Conservation (phyloP, 2,329 filamentous ascomycete genomes). For the Trichoderma hamatum region DNA sequence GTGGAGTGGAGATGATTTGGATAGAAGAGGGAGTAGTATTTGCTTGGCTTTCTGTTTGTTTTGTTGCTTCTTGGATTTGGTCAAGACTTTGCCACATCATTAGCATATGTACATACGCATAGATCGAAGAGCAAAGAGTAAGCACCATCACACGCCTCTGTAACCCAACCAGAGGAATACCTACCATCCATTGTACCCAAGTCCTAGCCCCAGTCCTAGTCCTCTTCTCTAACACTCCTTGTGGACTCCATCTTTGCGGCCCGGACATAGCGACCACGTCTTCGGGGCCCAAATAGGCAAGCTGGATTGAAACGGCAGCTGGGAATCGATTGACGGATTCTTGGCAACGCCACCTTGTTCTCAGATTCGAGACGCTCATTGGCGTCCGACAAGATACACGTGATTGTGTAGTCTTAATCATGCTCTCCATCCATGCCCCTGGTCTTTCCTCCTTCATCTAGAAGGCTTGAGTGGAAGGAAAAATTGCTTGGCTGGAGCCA, state of each 20-base stretch:
- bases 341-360: conserved; percentile 1
- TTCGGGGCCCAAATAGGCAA: conserved; percentile 12
- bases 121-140: background rate
- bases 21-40: background rate
- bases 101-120: background rate
- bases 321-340: background rate
- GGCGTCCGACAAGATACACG: background rate
- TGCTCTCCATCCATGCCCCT: background rate
- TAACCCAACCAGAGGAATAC: background rate
- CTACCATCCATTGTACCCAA: background rate
- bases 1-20: background rate
- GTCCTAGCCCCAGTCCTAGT: background rate
- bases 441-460: background rate
- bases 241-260: background rate
- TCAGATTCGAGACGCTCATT: background rate
- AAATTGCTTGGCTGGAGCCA: background rate
- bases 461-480: background rate
- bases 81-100: background rate
- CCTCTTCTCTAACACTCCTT: background rate
- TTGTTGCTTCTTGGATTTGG: background rate
- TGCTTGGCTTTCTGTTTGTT: background rate
- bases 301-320: conserved; percentile 18
- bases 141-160: background rate
- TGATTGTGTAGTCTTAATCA: conserved; percentile 5
- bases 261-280: background rate